Base-by-base conservation (phyloP, 1,284 basidiomycete species). In the Bjerkandera adusta region DNA sequence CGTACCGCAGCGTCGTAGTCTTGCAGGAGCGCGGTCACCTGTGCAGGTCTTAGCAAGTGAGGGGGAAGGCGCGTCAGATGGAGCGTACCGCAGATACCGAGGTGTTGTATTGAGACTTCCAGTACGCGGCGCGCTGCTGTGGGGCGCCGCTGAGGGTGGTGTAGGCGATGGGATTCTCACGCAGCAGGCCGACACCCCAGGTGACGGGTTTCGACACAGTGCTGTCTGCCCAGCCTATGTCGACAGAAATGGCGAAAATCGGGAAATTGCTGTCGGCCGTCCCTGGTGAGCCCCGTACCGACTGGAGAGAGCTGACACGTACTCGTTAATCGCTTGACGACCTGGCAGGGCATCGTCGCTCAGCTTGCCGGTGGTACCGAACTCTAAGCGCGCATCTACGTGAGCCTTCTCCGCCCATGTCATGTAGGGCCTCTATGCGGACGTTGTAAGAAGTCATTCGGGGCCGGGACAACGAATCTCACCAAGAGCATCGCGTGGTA, bases 241-340 rank as follows among this genome's bases (percentile, higher is more conserved):
- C 57, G 22, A 59, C 55, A 1, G 66, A 55, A 42, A 68, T 52
- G 5, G 60, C 67, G 47, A 67, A 65, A 15, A 70, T 62, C 7
- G 61, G 52, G 47, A 49, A 54, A 12, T 43, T 43, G 15, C 52
- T 54, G 48, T 3, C n/a, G n/a, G n/a, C n/a, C n/a, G n/a, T n/a
- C n/a, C n/a, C n/a, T n/a, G n/a, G n/a, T n/a, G n/a, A n/a, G n/a
- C n/a, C n/a, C n/a, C n/a, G n/a, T n/a, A n/a, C n/a, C n/a, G n/a
- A n/a, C n/a, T n/a, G n/a, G n/a, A n/a, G n/a, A n/a, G n/a, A n/a
- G n/a, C n/a, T n/a, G n/a, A n/a, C n/a, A n/a, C n/a, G n/a, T n/a
- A 41, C 45, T 32, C 21, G 2, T 18, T 15, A 30, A 47, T 47
- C 3, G 16, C 2, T 8, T 12, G 6, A 2, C 30, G 38, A 2